Evolutionary conservation across 1,139 yeast species (phyloP), one percentile per base, ranked within the genome.

Genomic region (Yamadazyma sp.): DNA sequence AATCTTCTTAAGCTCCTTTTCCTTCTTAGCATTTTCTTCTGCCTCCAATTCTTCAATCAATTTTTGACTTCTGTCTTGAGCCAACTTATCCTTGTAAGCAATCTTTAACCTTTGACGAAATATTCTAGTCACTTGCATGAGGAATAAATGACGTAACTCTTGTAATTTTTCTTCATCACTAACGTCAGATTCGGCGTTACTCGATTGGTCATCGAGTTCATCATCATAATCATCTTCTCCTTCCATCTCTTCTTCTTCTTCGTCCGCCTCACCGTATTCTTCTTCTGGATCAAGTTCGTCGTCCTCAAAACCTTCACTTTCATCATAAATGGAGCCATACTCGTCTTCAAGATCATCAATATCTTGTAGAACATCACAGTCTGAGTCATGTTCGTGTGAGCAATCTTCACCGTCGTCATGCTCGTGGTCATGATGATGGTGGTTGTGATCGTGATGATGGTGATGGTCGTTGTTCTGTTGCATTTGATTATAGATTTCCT

Each of bases 11-110:
- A 79, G 77, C 57, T 84, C 92, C 34, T 79, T 79, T 49, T 83
- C 89, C 54, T 77, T 79, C 55, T 81, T 77, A 22, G 81, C 79
- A 36, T 74, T 72, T 49, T 81, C 86, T 59, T 86, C 95, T 15
- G 83, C 87, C 44, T 86, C 95, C 35, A 87, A 73, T 56, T 87
- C 96, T 53, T 80, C 88, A 46, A 87, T 77, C 46, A 85, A 76
- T 58, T 73, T 79, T 52, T 76, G 79, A 38, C 87, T 84, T 40
- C 88, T 75, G 52, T 85, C 94, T 46, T 80, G 81, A 2, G 94
- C 83, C 14, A 84, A 74, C 46, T 81, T 81, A 49, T 83, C 89
- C 45, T 83, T 83, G 58, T 83, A 85, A 18, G 89, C 88, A 42
- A 70, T 75, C 56, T 84, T 73, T 31, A 88, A 78, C 40, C 88